Base-by-base conservation (phyloP, 2,329 filamentous ascomycete genomes). In the Colletotrichum tamarilloi region DNA sequence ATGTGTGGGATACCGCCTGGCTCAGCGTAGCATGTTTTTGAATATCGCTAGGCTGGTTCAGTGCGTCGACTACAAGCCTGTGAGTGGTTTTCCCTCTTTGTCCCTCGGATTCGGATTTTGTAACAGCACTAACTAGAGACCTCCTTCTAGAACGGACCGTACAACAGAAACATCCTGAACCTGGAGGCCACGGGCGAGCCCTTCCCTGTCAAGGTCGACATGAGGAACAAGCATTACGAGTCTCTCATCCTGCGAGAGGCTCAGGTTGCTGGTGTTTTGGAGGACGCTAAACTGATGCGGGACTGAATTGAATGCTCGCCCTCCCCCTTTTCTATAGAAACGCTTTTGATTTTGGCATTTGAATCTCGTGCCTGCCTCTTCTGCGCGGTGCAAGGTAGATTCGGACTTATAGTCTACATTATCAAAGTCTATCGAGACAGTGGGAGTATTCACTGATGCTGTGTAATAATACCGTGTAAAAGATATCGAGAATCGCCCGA, bases 11-110 rank as follows among this genome's bases (percentile, higher is more conserved):
- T 78, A 78, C 57, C 56, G 74, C 11, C 67, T 79, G n/a, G 77
- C 78, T 4, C 77, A 79, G 68, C 73, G 72, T 30, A 75, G 73
- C 19, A 64, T 79, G 22, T 79, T 79, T 57, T 69, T 79, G 58
- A 77, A 68, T 42, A 72, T 79, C 35, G 75, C 78, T 5, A 73
- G 77, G 28, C 62, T 79, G 32, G 35, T 75, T 5, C 73, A 79
- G 38, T 79, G 76, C n/a, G 53, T 79, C 16, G 66, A 79, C 70
- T 78, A 70, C 12, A 35, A 11, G 52, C 19, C 42, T 5, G 60
- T 63, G 32, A 62, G 59, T 22, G 8, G 14, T 16, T 30, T 2
- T 14, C 28, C 12, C 16, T n/a, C 24, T 4, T 28, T n/a, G 16
- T 19, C 30, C 11, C 24, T 9, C 14, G 7, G 0, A 8, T 19